phyloP scores from a whole-genome alignment of 2,329 filamentous ascomycete genomes.

The Catunica adiposa region DNA sequence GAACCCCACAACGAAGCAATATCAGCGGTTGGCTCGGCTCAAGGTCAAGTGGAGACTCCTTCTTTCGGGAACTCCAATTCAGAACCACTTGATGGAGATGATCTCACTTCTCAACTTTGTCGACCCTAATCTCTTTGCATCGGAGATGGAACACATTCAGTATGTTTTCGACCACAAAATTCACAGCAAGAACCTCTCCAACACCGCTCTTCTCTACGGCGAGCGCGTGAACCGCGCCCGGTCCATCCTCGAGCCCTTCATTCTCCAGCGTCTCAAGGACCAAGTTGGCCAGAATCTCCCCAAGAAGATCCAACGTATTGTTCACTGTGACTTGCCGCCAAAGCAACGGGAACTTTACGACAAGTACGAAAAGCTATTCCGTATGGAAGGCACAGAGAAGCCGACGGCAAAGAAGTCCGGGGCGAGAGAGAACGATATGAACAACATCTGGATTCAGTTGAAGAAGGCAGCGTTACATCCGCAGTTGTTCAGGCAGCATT shows the following conservation, averaged over 20 bases:
- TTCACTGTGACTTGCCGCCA: constrained; percentile 64
- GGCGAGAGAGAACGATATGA: constrained; percentile 35
- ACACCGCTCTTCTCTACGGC: constrained; percentile 69
- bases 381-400: constrained; percentile 28
- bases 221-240: constrained; percentile 76
- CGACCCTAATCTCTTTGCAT: constrained; percentile 66
- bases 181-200: constrained; percentile 59
- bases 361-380: constrained; percentile 45
- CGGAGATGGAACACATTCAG: constrained; percentile 55
- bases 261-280: constrained; percentile 81
- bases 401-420: constrained; percentile 27
- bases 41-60: constrained; percentile 70
- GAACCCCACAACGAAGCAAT: constrained; percentile 68
- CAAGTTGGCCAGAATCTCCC: constrained; percentile 80
- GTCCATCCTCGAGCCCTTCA: constrained; percentile 88
- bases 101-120: constrained; percentile 87
- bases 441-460: constrained; percentile 74
- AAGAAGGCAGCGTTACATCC: constrained; percentile 87
- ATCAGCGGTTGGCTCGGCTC: constrained; percentile 63
- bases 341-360: constrained; percentile 61
- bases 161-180: constrained; percentile 87
- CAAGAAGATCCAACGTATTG: constrained; percentile 57
- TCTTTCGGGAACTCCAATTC: constrained; percentile 70
- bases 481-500: constrained; percentile 68
- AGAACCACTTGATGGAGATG: constrained; percentile 88